phyloP scores from a whole-genome alignment of 1,284 basidiomycete genomes.

The Inonotus obliquus region DNA sequence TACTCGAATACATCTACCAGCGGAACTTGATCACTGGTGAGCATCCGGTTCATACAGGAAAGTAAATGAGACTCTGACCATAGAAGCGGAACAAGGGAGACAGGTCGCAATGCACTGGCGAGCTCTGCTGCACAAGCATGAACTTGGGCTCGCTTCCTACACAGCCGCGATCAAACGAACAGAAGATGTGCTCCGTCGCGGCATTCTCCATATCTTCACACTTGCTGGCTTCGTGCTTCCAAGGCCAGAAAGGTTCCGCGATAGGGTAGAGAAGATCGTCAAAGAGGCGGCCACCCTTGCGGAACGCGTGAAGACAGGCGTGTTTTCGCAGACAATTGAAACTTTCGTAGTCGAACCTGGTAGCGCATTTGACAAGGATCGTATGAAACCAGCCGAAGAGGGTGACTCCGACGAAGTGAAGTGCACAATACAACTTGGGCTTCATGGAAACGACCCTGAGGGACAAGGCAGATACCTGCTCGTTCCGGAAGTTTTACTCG shows the following conservation, averaged over 20 bases:
- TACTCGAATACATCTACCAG: background rate
- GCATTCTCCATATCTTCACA: conserved; percentile 1
- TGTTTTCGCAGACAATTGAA: conserved; percentile 3
- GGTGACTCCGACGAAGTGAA: background rate
- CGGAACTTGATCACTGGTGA: background rate
- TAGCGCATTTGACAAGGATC: background rate
- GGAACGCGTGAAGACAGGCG: background rate
- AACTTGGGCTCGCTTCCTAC: conserved; percentile 1
- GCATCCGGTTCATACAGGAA: background rate
- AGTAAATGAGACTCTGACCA: background rate
- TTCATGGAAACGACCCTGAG: background rate
- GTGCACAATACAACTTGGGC: background rate
- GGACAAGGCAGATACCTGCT: background rate
- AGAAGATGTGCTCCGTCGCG: background rate
- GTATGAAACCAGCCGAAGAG: background rate
- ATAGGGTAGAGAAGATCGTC: background rate
- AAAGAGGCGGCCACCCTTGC: conserved; percentile 2
- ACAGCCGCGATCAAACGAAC: background rate
- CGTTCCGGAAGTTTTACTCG: conserved; percentile 1
- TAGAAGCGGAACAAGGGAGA: background rate
- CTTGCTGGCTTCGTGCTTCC: background rate
- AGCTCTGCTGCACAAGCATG: conserved; percentile 2
- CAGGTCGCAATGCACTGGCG: conserved; percentile 11
- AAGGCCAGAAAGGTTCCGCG: background rate
- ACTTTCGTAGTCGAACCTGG: conserved; percentile 1